phyloP scores from a whole-genome alignment of 2,329 filamentous ascomycete genomes.

The Fusarium lyarnte region DNA sequence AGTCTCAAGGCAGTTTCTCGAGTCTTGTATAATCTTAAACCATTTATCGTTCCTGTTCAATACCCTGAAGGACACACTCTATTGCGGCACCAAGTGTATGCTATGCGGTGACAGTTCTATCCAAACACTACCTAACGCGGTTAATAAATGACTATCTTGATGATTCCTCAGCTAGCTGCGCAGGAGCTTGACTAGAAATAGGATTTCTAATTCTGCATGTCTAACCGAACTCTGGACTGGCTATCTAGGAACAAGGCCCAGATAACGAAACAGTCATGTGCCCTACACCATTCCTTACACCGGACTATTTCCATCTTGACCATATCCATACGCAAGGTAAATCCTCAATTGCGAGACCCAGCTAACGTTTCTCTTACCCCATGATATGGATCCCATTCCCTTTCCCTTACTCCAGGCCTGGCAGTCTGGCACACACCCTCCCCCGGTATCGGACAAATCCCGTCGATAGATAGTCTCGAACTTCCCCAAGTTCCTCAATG shows the following conservation, averaged over 20 bases:
- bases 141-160: not conserved
- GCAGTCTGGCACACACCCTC: not conserved
- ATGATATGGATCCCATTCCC: constrained; percentile 6
- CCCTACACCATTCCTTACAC: not conserved
- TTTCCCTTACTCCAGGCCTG: not conserved
- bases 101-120: not conserved
- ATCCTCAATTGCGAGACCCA: constrained; percentile 18
- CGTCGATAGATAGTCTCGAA: not conserved
- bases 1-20: not conserved
- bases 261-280: constrained; percentile 7
- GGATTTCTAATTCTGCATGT: not conserved
- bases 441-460: constrained; percentile 36
- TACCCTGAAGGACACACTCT: not conserved
- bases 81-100: not conserved
- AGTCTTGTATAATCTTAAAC: not conserved
- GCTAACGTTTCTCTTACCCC: constrained; percentile 22
- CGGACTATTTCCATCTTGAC: not conserved
- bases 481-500: constrained; percentile 18
- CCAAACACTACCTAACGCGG: not conserved
- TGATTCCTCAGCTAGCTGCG: not conserved
- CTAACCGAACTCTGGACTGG: not conserved
- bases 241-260: not conserved
- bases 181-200: not conserved
- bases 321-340: constrained; percentile 3
- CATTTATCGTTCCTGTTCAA: no score